phyloP scores from a whole-genome alignment of 225 moss, liverwort and hornwort species.

The Climacium dendroides region DNA sequence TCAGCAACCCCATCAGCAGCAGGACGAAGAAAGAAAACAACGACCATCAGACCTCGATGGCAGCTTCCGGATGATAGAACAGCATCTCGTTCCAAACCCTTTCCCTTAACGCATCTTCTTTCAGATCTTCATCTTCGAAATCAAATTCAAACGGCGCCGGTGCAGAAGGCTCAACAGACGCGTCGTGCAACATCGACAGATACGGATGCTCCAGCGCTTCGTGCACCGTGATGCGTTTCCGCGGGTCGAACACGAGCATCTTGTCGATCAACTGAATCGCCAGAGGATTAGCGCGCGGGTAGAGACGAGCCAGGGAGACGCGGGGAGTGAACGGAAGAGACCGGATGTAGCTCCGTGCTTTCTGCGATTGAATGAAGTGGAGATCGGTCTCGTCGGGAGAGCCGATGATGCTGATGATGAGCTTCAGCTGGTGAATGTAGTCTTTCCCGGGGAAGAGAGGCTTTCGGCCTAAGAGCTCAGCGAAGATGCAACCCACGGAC shows the following conservation, averaged over 20 bases:
- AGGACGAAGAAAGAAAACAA: neutral
- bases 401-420: constrained; percentile 93
- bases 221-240: constrained; percentile 78
- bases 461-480: constrained; percentile 83
- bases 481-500: constrained; percentile 98
- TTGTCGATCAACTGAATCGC: constrained; percentile 91
- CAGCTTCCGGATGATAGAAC: constrained; percentile 83
- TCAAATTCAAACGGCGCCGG: constrained; percentile 87
- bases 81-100: constrained; percentile 98
- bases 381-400: constrained; percentile 91
- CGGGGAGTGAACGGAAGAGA: constrained; percentile 74
- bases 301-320: constrained; percentile 71
- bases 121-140: constrained; percentile 91
- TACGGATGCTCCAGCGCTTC: constrained; percentile 97
- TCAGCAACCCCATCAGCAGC: neutral
- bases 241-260: constrained; percentile 96
- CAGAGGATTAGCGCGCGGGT: constrained; percentile 82
- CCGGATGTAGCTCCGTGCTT: constrained; percentile 90
- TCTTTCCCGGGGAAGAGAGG: constrained; percentile 98
- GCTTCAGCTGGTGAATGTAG: constrained; percentile 97
- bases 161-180: constrained; percentile 68
- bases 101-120: constrained; percentile 94
- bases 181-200: constrained; percentile 82
- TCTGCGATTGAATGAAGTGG: constrained; percentile 89
- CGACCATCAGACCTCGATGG: constrained; percentile 15